phyloP scores from a whole-genome alignment of 1,139 yeast genomes.

The Kodamaea anthophila region DNA sequence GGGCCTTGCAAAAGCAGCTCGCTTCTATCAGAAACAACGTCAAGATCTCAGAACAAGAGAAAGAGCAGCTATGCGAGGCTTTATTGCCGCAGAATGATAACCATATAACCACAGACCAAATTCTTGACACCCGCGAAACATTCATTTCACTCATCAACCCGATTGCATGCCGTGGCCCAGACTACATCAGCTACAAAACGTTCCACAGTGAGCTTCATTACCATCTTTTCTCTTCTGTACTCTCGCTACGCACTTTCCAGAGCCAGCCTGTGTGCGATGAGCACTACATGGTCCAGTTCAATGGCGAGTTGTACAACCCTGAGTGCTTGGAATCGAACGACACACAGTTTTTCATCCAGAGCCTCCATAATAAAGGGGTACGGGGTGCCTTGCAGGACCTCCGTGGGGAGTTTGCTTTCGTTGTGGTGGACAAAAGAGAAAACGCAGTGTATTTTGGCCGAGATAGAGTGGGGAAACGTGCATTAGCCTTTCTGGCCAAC shows the following conservation, averaged over 20 bases:
- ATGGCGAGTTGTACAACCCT: slow-evolving; percentile 77
- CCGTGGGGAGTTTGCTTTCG: slow-evolving; percentile 80
- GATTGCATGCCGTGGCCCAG: slow-evolving; percentile 19
- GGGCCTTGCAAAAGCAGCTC: slow-evolving; percentile 18
- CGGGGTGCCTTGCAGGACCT: slow-evolving; percentile 32
- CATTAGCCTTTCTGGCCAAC: slow-evolving; percentile 45
- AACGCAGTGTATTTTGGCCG: slow-evolving; percentile 66
- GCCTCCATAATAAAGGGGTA: slow-evolving; percentile 16
- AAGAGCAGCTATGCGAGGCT: too few species aligned
- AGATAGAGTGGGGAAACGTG: slow-evolving; percentile 76
- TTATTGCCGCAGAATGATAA: too few species aligned
- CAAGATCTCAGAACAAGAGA: slow-evolving; percentile 17
- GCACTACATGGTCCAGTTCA: slow-evolving; percentile 53
- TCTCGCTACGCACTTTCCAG: slow-evolving; percentile 77
- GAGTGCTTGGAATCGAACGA: slow-evolving; percentile 39
- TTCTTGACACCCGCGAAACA: too few species aligned
- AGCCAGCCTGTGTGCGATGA: slow-evolving; percentile 50
- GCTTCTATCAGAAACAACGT: slow-evolving; percentile 25
- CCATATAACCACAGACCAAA: too few species aligned
- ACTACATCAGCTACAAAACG: slow-evolving; percentile 11
- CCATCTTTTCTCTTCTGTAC: slow-evolving; percentile 58
- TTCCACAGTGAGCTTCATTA: slow-evolving; percentile 12
- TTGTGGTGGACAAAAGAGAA: slow-evolving; percentile 34
- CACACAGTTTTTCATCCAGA: slow-evolving; percentile 24
- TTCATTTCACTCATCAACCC: slow-evolving; percentile 6